A percentile compares a stretch with the other conserved stretches of the same genome.
Evolutionary conservation across 805 yeast genomes (phyloP).

Genomic region (Cyberlindnera samutprakarnensis): DNA sequence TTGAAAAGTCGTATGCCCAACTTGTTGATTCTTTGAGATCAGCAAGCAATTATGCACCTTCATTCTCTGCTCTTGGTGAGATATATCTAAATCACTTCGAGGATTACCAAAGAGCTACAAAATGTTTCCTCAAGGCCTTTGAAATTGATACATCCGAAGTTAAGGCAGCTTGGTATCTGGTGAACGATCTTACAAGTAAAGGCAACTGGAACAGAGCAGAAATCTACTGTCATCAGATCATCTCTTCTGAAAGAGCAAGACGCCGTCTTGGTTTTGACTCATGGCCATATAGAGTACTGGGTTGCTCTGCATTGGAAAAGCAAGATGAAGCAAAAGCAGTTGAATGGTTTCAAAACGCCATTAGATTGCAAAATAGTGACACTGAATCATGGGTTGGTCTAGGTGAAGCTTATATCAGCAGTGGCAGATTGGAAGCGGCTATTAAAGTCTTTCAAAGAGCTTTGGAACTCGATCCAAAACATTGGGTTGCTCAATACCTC

Average conservation of each 20-base stretch:
- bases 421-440: constrained; percentile 86
- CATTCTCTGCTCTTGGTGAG: constrained; percentile 75
- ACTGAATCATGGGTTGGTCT: constrained; percentile 84
- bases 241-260: constrained; percentile 55
- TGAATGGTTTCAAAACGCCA: constrained; percentile 81
- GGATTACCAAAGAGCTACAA: constrained; percentile 65
- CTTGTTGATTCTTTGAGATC: constrained; percentile 58
- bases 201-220: constrained; percentile 85
- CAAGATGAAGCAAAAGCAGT: constrained; percentile 75
- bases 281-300: constrained; percentile 91
- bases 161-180: constrained; percentile 65
- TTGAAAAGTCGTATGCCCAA: constrained; percentile 47
- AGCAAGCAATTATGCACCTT: constrained; percentile 60
- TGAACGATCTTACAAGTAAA: constrained; percentile 55
- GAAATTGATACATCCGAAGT: constrained; percentile 77
- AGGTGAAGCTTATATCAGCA: constrained; percentile 88
- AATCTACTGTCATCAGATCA: constrained; percentile 56
- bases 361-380: constrained; percentile 62
- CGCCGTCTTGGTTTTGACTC: constrained; percentile 38
- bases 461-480: constrained; percentile 39
- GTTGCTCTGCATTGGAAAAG: constrained; percentile 63
- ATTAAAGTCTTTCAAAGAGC: constrained; percentile 73
- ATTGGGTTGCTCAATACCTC: constrained; percentile 60
- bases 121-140: constrained; percentile 84
- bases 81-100: constrained; percentile 52